These are phyloP conservation scores for Phlebiopsis gigantea DNA, from an alignment of 768 basidiomycete species.

Conservation along the genomic window DNA sequence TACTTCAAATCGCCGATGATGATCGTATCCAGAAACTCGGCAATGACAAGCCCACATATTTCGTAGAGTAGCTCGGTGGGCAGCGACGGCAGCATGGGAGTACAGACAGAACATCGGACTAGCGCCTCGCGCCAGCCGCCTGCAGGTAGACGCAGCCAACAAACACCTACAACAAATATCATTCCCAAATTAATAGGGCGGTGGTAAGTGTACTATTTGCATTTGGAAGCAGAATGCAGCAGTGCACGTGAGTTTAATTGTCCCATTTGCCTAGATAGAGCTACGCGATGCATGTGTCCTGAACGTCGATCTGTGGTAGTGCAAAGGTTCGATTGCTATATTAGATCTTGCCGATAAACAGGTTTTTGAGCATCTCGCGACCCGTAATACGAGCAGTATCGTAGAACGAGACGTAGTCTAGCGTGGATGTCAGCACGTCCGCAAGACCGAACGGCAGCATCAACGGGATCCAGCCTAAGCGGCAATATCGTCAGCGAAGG, in stretches of 20 bases:
- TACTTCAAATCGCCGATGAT: background rate
- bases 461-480: conserved; percentile 91
- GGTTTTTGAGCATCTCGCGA: conserved; percentile 77
- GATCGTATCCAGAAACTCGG: background rate
- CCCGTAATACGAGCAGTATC: conserved; percentile 73
- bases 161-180: too few species aligned
- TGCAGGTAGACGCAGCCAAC: too few species aligned
- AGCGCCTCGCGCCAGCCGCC: too few species aligned
- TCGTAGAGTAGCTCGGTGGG: background rate
- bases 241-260: too few species aligned
- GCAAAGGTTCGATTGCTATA: background rate
- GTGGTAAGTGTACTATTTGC: too few species aligned
- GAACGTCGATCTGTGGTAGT: background rate
- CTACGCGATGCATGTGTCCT: too few species aligned
- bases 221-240: too few species aligned
- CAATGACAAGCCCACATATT: background rate
- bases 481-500: background rate
- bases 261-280: too few species aligned
- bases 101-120: too few species aligned
- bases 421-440: conserved; percentile 81
- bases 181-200: too few species aligned
- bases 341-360: conserved; percentile 85
- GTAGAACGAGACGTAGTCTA: conserved; percentile 81
- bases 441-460: conserved; percentile 95
- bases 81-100: too few species aligned